Base-by-base conservation (phyloP, 495 filamentous ascomycete species). In the Trichoderma parareesei region DNA sequence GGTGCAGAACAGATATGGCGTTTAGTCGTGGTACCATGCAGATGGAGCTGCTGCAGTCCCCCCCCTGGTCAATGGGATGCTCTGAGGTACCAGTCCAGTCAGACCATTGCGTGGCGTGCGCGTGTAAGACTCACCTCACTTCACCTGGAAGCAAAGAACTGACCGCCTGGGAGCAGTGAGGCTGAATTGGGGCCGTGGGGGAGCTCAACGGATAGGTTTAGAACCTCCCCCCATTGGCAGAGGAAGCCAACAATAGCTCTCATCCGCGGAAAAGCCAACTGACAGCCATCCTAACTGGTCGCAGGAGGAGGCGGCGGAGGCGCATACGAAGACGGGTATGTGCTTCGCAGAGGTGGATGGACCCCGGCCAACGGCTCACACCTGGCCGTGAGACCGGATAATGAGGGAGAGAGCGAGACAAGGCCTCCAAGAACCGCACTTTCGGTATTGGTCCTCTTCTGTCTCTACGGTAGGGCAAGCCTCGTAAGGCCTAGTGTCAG, bases 111-210 rank as follows among this genome's bases (percentile, higher is more conserved):
- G 53, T 57, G 53, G 53, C 53, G 27, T 37, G 53, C 14, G 53
- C 53, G 10, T 57, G 53, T 57, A 57, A 57, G 53, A 14, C 53
- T 57, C 53, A 57, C 53, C 53, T 57, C 33, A 11, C 53, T 37
- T 57, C 53, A 57, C 53, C 53, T 57, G 27, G 53, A 27, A 33
- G 3, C 53, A 57, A 2, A 2, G 2, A 57, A 57, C 37, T 57
- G 53, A 57, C 53, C 53, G 53, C 53, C 20, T 57, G 53, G 10
- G 3, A 57, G 27, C 9, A 37, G 53, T n/a, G 18, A 57, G 53
- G 53, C 53, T 57, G 53, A 57, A 9, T 57, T 57, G 33, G 46
- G 16, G 16, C 46, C 16, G 46, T 18, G 46, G 18, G 18, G 46
- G 46, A 18, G 14, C n/a, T 49, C 46, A 49, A 18, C 46, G 2